Evolutionary conservation across 441 rosid genomes (phyloP).

Genomic region (Gossypium gossypioides): DNA sequence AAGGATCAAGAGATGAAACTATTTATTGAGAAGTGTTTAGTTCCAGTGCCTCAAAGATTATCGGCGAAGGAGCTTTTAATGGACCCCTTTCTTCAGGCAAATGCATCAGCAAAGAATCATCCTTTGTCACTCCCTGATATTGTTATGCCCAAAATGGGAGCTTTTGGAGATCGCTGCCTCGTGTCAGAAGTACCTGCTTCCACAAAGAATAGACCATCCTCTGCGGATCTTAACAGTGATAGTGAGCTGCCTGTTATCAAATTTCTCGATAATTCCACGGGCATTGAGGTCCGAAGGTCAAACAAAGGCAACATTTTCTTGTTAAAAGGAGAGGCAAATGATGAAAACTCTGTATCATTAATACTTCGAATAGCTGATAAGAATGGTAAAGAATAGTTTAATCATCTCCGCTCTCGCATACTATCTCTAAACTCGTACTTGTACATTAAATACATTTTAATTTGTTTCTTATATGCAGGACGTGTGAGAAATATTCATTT

Average conservation of each 20-base stretch:
- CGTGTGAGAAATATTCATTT: conserved; percentile 61
- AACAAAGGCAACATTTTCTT: conserved; percentile 47
- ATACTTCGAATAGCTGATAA: conserved; percentile 53
- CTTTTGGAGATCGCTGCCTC: conserved; percentile 62
- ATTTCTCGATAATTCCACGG: conserved; percentile 25
- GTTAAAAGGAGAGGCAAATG: conserved; percentile 55
- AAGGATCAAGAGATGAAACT: conserved; percentile 43
- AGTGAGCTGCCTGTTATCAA: conserved; percentile 43
- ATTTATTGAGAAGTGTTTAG: conserved; percentile 57
- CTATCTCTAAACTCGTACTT: neutral
- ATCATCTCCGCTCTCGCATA: neutral
- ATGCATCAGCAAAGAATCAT: conserved; percentile 36
- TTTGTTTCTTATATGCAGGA: conserved; percentile 24
- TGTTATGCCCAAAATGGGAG: conserved; percentile 51
- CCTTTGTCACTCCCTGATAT: conserved; percentile 52
- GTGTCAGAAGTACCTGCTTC: conserved; percentile 60
- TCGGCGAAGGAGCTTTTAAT: conserved; percentile 50
- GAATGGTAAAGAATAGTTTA: conserved; percentile 29
- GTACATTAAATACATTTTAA: neutral
- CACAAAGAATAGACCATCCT: conserved; percentile 25
- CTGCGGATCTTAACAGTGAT: conserved; percentile 40
- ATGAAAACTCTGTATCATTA: conserved; percentile 50
- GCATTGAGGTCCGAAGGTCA: conserved; percentile 42
- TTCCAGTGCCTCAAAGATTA: conserved; percentile 51
- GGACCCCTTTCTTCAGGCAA: conserved; percentile 51